A percentile compares a stretch with the other conserved stretches of the same genome.
Conservation (phyloP, 2,329 filamentous ascomycete genomes). For the Cladophialophora immunda region DNA sequence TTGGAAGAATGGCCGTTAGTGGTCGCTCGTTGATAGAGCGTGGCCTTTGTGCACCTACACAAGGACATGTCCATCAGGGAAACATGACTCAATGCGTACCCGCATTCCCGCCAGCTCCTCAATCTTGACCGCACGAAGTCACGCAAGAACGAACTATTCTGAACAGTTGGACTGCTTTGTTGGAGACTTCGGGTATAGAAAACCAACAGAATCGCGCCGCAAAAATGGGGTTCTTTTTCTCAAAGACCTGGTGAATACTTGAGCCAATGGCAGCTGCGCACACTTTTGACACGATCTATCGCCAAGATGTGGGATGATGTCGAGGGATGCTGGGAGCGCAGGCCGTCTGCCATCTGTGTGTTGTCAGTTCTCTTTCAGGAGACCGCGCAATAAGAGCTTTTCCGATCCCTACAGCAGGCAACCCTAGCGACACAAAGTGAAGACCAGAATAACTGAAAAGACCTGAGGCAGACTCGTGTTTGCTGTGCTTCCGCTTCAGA, state of each 20-base stretch:
- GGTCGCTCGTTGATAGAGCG: slow-evolving; percentile 25
- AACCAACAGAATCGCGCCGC: slow-evolving; percentile 27
- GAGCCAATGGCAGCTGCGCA: slow-evolving; percentile 40
- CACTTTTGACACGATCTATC: slow-evolving; percentile 19
- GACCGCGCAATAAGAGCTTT: slow-evolving; percentile 10
- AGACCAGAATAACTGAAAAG: slow-evolving; percentile 39
- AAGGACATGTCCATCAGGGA: neutral
- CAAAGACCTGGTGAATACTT: slow-evolving; percentile 16
- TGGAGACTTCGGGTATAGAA: slow-evolving; percentile 35
- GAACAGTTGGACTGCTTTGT: slow-evolving; percentile 14
- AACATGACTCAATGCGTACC: slow-evolving; percentile 11
- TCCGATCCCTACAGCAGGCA: slow-evolving; percentile 20
- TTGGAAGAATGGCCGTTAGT: slow-evolving; percentile 19
- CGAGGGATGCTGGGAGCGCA: slow-evolving; percentile 27
- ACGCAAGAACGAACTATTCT: slow-evolving; percentile 30
- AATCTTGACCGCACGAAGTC: slow-evolving; percentile 19
- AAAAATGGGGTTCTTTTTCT: slow-evolving; percentile 36
- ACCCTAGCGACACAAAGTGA: slow-evolving; percentile 33
- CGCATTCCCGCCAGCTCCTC: slow-evolving; percentile 20
- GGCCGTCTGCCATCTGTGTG: slow-evolving; percentile 2
- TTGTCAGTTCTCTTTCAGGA: neutral
- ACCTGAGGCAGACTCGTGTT: slow-evolving; percentile 28
- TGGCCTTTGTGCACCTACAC: slow-evolving; percentile 5
- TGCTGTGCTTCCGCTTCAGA: neutral
- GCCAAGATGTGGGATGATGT: slow-evolving; percentile 1